Percentiles rank a stretch among this genome's conserved stretches.
These are phyloP conservation scores for Cladosporium sp. DNA, from an alignment of 2,329 filamentous ascomycete species.

Conservation along the genomic window DNA sequence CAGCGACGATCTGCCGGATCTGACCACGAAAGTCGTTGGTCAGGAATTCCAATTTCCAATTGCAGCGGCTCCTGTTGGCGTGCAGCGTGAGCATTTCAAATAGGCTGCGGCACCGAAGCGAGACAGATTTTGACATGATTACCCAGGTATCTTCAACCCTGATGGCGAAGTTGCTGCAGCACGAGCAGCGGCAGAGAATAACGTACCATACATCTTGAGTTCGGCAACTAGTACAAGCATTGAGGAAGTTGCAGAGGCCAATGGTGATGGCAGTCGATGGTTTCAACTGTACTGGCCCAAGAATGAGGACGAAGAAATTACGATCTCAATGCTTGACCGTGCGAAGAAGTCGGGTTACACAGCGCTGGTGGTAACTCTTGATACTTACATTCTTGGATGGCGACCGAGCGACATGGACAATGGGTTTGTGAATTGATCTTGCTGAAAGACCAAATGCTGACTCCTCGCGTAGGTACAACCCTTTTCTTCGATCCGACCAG, in stretches of 20 bases:
- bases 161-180: conserved; percentile 9
- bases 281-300: conserved; percentile 74
- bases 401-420: conserved; percentile 45
- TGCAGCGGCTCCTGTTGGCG: conserved; percentile 47
- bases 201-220: conserved; percentile 63
- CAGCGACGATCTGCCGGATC: conserved; percentile 14
- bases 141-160: conserved; percentile 10
- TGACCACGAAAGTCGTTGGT: conserved; percentile 20
- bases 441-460: background rate
- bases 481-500: conserved; percentile 19
- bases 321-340: conserved; percentile 57
- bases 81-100: background rate
- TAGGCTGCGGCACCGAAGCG: no score
- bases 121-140: no score
- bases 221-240: conserved; percentile 62
- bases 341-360: conserved; percentile 44
- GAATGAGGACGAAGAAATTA: conserved; percentile 61
- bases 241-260: conserved; percentile 61
- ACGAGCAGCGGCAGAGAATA: conserved; percentile 30
- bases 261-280: conserved; percentile 54
- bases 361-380: conserved; percentile 8
- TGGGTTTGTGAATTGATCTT: conserved; percentile 8
- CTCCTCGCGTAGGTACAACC: conserved; percentile 14
- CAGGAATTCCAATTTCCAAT: conserved; percentile 40
- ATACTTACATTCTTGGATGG: conserved; percentile 53